Percentiles rank a stretch among this genome's conserved stretches.
phyloP scores from a whole-genome alignment of 768 basidiomycete genomes.

The Tricholomella constricta region DNA sequence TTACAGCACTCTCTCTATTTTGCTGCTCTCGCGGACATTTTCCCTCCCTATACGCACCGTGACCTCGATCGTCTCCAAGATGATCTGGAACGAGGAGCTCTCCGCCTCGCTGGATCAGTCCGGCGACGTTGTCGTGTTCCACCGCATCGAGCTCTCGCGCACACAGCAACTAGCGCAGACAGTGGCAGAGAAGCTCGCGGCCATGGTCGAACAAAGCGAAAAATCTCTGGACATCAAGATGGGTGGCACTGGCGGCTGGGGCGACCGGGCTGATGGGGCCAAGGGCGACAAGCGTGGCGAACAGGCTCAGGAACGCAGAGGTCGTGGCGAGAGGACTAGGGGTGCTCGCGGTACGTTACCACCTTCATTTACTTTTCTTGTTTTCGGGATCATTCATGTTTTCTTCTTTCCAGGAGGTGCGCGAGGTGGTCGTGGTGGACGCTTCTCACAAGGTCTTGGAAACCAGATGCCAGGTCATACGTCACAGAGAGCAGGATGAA shows the following conservation, averaged over 20 bases:
- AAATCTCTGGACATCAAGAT: slow-evolving; percentile 85
- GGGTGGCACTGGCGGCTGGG: slow-evolving; percentile 65
- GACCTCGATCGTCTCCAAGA: slow-evolving; percentile 91
- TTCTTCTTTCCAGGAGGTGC: slow-evolving; percentile 49
- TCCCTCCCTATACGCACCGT: slow-evolving; percentile 78
- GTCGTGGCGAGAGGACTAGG: slow-evolving; percentile 69
- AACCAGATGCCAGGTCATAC: slow-evolving; percentile 66
- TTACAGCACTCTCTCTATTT: slow-evolving; percentile 89
- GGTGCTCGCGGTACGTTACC: slow-evolving; percentile 56
- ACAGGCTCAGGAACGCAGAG: slow-evolving; percentile 74
- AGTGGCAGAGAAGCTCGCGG: slow-evolving; percentile 84
- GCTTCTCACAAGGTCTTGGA: slow-evolving; percentile 84
- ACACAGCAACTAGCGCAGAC: slow-evolving; percentile 88
- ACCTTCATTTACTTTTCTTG: background rate
- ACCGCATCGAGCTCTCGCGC: slow-evolving; percentile 85
- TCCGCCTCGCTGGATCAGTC: slow-evolving; percentile 92
- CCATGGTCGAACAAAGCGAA: slow-evolving; percentile 91
- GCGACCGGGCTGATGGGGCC: slow-evolving; percentile 64
- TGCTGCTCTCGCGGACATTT: slow-evolving; percentile 86
- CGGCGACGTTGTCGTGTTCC: slow-evolving; percentile 88
- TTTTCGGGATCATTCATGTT: background rate
- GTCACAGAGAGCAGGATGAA: slow-evolving; percentile 32
- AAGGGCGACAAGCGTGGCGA: slow-evolving; percentile 83
- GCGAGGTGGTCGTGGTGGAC: slow-evolving; percentile 67
- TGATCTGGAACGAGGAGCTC: slow-evolving; percentile 98